These are phyloP conservation scores for Pittosporum tobira DNA, from an alignment of 129 eudicot genomes.

Conservation along the genomic window DNA sequence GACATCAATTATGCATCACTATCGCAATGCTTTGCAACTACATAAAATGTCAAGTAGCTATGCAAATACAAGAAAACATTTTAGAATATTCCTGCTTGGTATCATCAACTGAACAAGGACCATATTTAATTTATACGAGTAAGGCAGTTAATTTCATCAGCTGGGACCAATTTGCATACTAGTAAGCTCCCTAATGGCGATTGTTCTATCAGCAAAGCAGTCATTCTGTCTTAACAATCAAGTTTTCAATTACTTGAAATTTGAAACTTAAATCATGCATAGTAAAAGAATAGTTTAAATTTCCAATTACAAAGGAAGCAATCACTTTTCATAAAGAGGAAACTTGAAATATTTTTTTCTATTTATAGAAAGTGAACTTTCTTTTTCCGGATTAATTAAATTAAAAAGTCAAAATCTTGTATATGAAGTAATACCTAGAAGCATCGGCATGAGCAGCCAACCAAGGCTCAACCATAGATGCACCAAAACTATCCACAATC, in stretches of 20 bases:
- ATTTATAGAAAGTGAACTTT: neutral
- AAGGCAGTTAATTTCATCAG: neutral
- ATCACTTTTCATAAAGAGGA: neutral
- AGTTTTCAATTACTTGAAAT: neutral
- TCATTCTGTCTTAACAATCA: neutral
- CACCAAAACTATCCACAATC: conserved; percentile 67
- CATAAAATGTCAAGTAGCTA: no score
- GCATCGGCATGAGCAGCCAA: conserved; percentile 90
- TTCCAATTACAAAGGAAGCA: no score
- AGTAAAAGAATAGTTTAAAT: no score
- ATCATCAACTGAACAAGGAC: neutral
- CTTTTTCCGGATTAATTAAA: neutral
- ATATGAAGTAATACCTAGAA: conserved; percentile 48
- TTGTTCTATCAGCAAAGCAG: neutral
- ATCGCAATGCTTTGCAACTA: no score
- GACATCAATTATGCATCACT: no score
- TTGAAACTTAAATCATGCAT: no score
- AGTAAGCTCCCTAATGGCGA: neutral
- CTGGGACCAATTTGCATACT: neutral
- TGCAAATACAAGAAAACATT: no score
- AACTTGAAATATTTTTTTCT: no score
- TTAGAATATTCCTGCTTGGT: neutral
- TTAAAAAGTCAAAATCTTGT: no score
- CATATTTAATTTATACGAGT: no score
- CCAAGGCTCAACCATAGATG: conserved; percentile 85